These are phyloP conservation scores for Trichoderma asperellum DNA, from an alignment of 2,329 filamentous ascomycete species.

Conservation along the genomic window DNA sequence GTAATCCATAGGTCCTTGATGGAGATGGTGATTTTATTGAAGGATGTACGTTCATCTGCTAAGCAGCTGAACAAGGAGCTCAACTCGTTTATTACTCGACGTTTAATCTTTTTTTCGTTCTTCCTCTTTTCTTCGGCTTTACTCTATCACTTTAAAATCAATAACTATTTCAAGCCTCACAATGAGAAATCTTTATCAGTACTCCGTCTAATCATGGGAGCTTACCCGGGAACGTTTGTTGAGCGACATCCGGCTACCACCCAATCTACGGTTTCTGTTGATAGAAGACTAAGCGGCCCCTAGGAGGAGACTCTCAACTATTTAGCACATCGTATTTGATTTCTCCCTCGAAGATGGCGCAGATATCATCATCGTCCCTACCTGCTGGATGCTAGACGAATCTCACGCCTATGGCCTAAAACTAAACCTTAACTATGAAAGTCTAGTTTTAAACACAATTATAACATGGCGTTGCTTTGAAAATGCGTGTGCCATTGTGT, in stretches of 20 bases:
- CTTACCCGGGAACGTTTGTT: background rate
- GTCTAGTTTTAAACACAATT: background rate
- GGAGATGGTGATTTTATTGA: background rate
- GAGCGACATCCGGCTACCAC: background rate
- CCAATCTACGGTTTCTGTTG: too few species aligned
- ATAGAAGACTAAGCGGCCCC: background rate
- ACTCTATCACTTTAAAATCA: background rate
- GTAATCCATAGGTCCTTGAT: background rate
- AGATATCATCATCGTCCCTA: slow-evolving; percentile 1
- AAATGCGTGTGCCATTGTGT: background rate
- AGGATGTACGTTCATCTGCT: background rate
- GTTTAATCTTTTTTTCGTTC: background rate
- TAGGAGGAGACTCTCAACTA: background rate
- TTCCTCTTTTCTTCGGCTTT: too few species aligned
- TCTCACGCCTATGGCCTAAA: background rate
- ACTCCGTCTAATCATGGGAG: background rate
- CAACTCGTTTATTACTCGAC: background rate
- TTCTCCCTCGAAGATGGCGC: background rate
- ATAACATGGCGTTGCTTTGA: background rate
- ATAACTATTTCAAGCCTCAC: background rate
- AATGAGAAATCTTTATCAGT: background rate
- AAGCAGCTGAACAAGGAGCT: background rate
- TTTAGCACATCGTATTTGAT: background rate
- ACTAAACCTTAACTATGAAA: background rate
- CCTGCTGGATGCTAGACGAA: background rate